These are phyloP conservation scores for Tetraselmis striata DNA, from an alignment of 139 green algal genomes.

Conservation along the genomic window DNA sequence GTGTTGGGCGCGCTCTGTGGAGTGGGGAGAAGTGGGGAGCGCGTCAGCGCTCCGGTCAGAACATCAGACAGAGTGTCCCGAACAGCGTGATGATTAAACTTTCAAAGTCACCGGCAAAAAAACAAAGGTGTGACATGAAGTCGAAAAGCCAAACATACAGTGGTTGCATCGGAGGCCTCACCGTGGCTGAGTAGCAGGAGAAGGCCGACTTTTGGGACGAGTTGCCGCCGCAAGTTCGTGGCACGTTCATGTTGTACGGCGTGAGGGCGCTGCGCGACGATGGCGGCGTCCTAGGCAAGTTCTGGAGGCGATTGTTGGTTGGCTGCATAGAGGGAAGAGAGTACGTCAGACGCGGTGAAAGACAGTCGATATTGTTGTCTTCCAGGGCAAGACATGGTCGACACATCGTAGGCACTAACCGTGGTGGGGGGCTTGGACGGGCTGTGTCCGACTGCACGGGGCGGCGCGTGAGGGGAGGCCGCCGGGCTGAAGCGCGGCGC, in stretches of 20 bases:
- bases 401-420: not conserved
- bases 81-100: too few species aligned
- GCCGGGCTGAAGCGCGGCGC: not conserved
- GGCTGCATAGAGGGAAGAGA: not conserved
- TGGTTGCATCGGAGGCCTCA: too few species aligned
- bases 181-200: not conserved
- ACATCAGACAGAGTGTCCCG: too few species aligned
- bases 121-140: too few species aligned
- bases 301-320: not conserved
- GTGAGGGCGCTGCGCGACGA: not conserved
- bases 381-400: not conserved
- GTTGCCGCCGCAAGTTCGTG: not conserved
- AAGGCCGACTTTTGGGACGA: not conserved
- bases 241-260: not conserved
- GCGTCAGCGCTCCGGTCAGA: too few species aligned
- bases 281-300: not conserved
- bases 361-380: too few species aligned
- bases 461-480: not conserved
- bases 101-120: too few species aligned
- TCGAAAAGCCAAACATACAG: too few species aligned
- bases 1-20: not conserved
- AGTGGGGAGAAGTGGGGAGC: too few species aligned
- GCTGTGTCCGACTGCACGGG: not conserved
- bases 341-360: too few species aligned
- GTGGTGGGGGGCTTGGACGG: not conserved